phyloP scores from a whole-genome alignment of 768 basidiomycete species.

The Leccinellum albellum region DNA sequence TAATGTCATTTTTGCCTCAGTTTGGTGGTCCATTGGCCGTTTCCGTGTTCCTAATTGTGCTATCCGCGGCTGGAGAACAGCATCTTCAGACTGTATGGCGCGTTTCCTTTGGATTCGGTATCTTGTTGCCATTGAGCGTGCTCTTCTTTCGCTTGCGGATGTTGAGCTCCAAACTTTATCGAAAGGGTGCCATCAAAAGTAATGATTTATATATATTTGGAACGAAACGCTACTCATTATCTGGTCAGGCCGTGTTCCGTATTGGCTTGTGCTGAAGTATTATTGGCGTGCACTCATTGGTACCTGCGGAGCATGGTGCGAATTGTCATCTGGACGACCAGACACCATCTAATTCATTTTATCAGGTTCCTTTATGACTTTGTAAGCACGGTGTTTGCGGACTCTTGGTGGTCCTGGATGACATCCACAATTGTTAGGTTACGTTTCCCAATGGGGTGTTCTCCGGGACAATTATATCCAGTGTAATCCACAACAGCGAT shows the following conservation, averaged over 20 bases:
- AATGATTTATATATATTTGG: conserved; percentile 14
- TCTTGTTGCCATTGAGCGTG: conserved; percentile 60
- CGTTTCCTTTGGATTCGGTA: conserved; percentile 62
- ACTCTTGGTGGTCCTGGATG: not conserved
- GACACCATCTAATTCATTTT: conserved; percentile 2
- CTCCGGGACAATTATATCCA: conserved; percentile 63
- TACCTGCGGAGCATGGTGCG: conserved; percentile 67
- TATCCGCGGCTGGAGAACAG: conserved; percentile 60
- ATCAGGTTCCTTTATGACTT: conserved; percentile 70
- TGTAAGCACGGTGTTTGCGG: conserved; percentile 25
- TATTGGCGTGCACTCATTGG: conserved; percentile 72
- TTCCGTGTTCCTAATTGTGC: conserved; percentile 62
- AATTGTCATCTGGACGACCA: not conserved
- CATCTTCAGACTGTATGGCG: conserved; percentile 66
- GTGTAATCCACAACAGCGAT: conserved; percentile 52
- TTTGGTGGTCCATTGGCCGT: conserved; percentile 68
- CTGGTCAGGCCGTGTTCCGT: conserved; percentile 51
- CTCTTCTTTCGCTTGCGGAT: conserved; percentile 72
- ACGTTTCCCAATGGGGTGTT: conserved; percentile 74
- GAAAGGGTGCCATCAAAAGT: conserved; percentile 64
- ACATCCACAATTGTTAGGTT: conserved; percentile 36
- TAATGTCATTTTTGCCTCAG: conserved; percentile 26
- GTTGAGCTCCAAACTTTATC: conserved; percentile 63
- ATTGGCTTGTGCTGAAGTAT: conserved; percentile 51
- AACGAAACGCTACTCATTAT: conserved; percentile 1